A percentile compares a stretch with the other conserved stretches of the same genome.
Evolutionary conservation across 306 rosid genomes (phyloP).

Genomic region (Mucuna pruriens): DNA sequence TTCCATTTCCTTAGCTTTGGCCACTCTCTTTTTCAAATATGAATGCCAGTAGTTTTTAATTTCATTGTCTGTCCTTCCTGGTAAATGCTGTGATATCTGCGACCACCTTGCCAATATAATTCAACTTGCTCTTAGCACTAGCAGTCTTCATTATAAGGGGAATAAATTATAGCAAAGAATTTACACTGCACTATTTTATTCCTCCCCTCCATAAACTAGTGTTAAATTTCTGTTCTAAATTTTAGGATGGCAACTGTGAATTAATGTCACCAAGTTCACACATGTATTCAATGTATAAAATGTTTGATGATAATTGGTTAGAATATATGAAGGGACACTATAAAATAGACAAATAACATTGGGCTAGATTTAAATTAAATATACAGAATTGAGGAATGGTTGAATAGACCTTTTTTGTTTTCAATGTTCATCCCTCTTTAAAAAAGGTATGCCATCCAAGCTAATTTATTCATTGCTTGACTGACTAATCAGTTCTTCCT

Average conservation of each 20-base stretch:
- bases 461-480: slow-evolving; percentile 35
- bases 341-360: not conserved
- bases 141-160: not conserved
- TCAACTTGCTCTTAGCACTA: not conserved
- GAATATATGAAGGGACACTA: not conserved
- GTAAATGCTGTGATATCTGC: slow-evolving; percentile 84
- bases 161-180: not conserved
- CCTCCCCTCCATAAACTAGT: not conserved
- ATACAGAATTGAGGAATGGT: slow-evolving; percentile 18
- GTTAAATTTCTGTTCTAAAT: not conserved
- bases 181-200: not conserved
- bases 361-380: not conserved
- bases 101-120: slow-evolving; percentile 77
- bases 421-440: not conserved
- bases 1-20: slow-evolving; percentile 58
- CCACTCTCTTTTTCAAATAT: slow-evolving; percentile 81
- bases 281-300: not conserved
- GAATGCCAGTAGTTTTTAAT: slow-evolving; percentile 97
- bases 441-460: slow-evolving; percentile 19
- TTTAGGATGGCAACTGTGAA: not conserved
- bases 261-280: not conserved
- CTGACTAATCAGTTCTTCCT: slow-evolving; percentile 9
- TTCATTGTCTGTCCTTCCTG: slow-evolving; percentile 96
- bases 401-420: not conserved
- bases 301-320: not conserved